A percentile compares a stretch with the other conserved stretches of the same genome.
Evolutionary conservation across 139 green algal species (phyloP).

Genomic region (Picochlorum sp.): DNA sequence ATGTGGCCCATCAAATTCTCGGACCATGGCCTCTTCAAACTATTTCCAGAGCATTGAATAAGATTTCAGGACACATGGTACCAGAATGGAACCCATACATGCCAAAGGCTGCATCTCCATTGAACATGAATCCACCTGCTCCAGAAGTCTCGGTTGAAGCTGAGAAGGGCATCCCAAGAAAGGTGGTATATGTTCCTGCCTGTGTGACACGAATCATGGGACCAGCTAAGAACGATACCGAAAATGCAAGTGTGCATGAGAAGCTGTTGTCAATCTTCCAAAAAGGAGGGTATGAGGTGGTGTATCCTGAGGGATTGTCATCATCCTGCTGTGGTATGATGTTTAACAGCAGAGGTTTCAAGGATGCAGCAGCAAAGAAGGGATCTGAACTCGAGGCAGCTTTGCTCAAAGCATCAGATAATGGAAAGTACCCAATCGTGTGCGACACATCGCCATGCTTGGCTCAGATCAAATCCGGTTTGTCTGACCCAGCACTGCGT

Average conservation of each 20-base stretch:
- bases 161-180: conserved; percentile 28
- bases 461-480: conserved; percentile 65
- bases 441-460: conserved; percentile 90
- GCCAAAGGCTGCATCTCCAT: conserved; percentile 56
- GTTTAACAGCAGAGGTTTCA: conserved; percentile 89
- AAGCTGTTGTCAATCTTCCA: conserved; percentile 83
- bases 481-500: conserved; percentile 60
- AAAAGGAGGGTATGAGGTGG: conserved; percentile 73
- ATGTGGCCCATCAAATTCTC: conserved; percentile 65
- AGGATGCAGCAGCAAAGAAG: conserved; percentile 61
- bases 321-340: conserved; percentile 71
- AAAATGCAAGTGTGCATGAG: conserved; percentile 72
- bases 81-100: conserved; percentile 94
- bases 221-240: conserved; percentile 53
- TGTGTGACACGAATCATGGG: conserved; percentile 97
- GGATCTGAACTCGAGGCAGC: conserved; percentile 61
- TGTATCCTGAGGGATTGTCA: conserved; percentile 72
- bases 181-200: conserved; percentile 86
- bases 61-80: conserved; percentile 54
- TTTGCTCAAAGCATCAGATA: conserved; percentile 76
- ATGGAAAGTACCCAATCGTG: conserved; percentile 87
- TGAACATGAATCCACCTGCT: conserved; percentile 35
- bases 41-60: conserved; percentile 68
- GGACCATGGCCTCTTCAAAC: conserved; percentile 59
- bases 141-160: neutral